These are phyloP conservation scores for Rhynchospora breviuscula DNA, from an alignment of 176 grass and related monocot species.

Conservation along the genomic window DNA sequence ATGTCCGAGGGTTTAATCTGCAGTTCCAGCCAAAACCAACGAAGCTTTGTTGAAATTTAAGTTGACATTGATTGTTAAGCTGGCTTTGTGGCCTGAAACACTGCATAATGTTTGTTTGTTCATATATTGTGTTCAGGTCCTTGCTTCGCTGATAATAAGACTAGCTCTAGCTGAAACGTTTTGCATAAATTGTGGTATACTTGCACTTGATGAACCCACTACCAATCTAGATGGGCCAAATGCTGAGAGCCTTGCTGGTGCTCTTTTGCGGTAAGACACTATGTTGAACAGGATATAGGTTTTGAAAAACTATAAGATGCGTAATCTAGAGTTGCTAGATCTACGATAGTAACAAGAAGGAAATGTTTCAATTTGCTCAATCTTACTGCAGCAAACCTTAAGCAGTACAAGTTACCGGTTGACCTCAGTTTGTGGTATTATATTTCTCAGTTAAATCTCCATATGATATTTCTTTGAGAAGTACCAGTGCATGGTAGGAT, in stretches of 20 bases:
- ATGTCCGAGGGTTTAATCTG: neutral
- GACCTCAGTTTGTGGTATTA: neutral
- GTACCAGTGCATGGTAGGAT: neutral
- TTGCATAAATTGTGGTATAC: constrained; percentile 92
- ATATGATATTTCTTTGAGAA: neutral
- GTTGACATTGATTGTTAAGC: neutral
- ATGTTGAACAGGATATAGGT: neutral
- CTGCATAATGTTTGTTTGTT: constrained; percentile 17
- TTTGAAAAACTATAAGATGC: neutral
- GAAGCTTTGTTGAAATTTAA: neutral
- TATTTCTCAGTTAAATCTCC: neutral
- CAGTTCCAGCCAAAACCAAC: neutral
- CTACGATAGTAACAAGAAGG: neutral
- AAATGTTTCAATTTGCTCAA: neutral
- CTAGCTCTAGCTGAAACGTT: constrained; percentile 88
- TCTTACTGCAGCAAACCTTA: neutral
- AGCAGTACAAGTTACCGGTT: neutral
- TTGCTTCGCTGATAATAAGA: constrained; percentile 98
- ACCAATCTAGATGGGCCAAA: constrained; percentile 95
- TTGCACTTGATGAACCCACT: constrained; percentile 93
- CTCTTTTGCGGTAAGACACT: constrained; percentile 63
- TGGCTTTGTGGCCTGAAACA: constrained; percentile 1
- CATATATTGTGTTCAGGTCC: constrained; percentile 52
- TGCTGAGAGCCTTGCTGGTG: constrained; percentile 79
- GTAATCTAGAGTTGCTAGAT: neutral